Base-by-base conservation (phyloP, 2,329 filamentous ascomycete species). In the Colletotrichum sp. region DNA sequence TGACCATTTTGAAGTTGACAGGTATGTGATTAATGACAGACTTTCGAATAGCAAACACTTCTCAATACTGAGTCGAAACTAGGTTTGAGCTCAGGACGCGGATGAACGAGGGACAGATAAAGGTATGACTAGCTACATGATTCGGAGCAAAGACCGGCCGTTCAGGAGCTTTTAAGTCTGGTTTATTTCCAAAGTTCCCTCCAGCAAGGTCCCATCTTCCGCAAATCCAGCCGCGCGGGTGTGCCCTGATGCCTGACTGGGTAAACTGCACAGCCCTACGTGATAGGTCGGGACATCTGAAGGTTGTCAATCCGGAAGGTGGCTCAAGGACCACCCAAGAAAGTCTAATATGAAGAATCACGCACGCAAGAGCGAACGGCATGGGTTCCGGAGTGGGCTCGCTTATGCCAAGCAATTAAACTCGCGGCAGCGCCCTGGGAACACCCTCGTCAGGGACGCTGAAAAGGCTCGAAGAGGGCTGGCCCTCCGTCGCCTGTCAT, bases 1-100 rank as follows among this genome's bases (percentile, higher is more conserved):
- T 77, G 62, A 74, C 72, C 76, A 76, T 77, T 4, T 36, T 75
- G 10, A 34, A 7, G 34, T 12, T 63, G 21, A 52, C n/a, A 21
- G 43, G n/a, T 26, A 21, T 28, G 9, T n/a, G 13, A 9, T 32
- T 34, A 63, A 43, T 26, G 28, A 63, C 3, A 28, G 21, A 21
- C 8, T 43, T 5, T 4, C 0, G 21, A 63, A 16, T 7, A 21
- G 26, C n/a, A n/a, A 32, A 32, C 58, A 32, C 1, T 0, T 32
- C 1, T n/a, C 32, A 21, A 61, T 18, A 3, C 18, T 34, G 58
- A 52, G 58, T 34, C 30, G 32, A 61, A 61, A 34, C 28, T n/a
- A 61, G 30, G 9, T 61, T 61, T 34, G 24, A 34, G 58, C 28
- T 61, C 28, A 61, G 58, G 32, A 34, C 4, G 24, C 58, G 30